phyloP scores from a whole-genome alignment of 345 rosid genomes.

The Eucalyptus sp. region DNA sequence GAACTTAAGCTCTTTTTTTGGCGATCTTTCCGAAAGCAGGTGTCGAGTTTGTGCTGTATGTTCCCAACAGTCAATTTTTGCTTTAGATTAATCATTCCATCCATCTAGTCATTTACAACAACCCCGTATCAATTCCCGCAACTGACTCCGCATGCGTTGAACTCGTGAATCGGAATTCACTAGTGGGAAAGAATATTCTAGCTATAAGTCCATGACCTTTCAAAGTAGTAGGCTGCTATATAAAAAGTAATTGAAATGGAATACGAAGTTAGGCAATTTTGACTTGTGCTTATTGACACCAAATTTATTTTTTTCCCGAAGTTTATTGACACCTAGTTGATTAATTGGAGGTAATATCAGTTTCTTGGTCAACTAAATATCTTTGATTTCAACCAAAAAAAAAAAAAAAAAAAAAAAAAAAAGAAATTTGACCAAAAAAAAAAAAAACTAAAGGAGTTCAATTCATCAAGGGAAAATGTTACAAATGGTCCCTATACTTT shows the following conservation, averaged over 20 bases:
- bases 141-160: neutral
- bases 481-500: too few relatives aligned
- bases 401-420: too few relatives aligned
- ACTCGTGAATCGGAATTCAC: neutral
- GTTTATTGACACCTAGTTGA: neutral
- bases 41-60: neutral
- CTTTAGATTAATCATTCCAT: neutral
- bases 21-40: rapidly evolving
- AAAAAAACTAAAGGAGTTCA: neutral
- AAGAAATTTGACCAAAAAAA: too few relatives aligned
- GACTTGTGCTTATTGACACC: neutral
- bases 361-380: neutral
- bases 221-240: neutral
- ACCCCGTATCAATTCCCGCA: neutral
- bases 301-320: neutral
- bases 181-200: neutral
- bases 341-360: neutral
- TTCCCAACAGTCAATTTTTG: neutral
- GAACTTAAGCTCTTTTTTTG: neutral
- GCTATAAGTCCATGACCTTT: neutral
- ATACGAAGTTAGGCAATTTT: neutral
- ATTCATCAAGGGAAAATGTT: neutral
- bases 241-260: neutral
- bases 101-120: neutral
- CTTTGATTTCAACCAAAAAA: neutral